These are phyloP conservation scores for Globisporangium camurandrum DNA, from an alignment of 352 stramenopile genomes.

Conservation along the genomic window DNA sequence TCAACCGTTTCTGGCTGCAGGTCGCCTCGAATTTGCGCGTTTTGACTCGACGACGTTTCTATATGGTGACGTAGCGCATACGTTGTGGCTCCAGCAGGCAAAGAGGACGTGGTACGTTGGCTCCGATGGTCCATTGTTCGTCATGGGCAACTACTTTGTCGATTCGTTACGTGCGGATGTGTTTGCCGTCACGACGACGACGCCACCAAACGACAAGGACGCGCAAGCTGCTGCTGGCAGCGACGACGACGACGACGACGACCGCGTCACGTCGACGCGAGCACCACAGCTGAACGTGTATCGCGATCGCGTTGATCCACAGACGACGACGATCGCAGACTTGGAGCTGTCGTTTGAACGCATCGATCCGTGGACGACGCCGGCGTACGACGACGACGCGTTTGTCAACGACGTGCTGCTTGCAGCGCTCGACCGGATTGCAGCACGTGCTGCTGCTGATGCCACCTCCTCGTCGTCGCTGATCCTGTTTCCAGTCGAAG, in stretches of 20 bases:
- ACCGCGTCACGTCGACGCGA: no score
- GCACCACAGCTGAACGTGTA: slow-evolving; percentile 19
- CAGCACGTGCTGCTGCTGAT: no score
- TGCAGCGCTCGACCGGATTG: slow-evolving; percentile 22
- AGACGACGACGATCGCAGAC: slow-evolving; percentile 36
- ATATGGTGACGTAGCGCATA: slow-evolving; percentile 12
- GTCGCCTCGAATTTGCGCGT: slow-evolving; percentile 56
- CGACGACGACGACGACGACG: background rate
- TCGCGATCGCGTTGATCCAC: slow-evolving; percentile 31
- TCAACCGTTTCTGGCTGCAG: slow-evolving; percentile 24
- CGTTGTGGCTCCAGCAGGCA: slow-evolving; percentile 24
- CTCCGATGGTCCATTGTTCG: slow-evolving; percentile 43
- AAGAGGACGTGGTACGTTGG: slow-evolving; percentile 30
- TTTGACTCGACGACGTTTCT: slow-evolving; percentile 59
- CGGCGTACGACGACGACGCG: slow-evolving; percentile 27
- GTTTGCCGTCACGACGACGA: slow-evolving; percentile 29
- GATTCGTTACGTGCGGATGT: slow-evolving; percentile 70
- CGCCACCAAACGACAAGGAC: no score
- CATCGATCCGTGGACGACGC: slow-evolving; percentile 13
- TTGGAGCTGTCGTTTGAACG: slow-evolving; percentile 35
- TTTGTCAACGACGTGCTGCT: slow-evolving; percentile 34
- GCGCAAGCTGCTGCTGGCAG: no score
- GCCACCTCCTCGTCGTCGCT: slow-evolving; percentile 43
- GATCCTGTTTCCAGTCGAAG: slow-evolving; percentile 63
- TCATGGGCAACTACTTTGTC: slow-evolving; percentile 82